These are phyloP conservation scores for Colletotrichum horii DNA, from an alignment of 2,329 filamentous ascomycete species.

Conservation along the genomic window DNA sequence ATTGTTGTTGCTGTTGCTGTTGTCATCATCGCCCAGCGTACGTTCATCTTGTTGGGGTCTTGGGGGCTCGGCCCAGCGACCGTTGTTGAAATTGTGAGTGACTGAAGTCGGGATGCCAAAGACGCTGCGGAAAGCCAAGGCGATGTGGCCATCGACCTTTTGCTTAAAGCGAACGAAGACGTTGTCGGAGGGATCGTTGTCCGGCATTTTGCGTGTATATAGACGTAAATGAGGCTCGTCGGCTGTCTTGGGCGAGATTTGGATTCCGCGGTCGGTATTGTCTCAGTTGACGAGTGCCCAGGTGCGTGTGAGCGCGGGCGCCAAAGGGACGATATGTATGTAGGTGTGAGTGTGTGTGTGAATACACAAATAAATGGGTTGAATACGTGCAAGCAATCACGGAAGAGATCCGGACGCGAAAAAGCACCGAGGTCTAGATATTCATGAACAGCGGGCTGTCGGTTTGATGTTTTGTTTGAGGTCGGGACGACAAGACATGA, in stretches of 20 bases:
- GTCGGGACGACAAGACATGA: not conserved
- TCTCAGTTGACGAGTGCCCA: constrained; percentile 17
- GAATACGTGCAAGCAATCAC: constrained; percentile 2
- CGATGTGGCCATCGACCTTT: constrained; percentile 42
- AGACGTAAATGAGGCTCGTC: not conserved
- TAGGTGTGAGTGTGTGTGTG: not conserved
- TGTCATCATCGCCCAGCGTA: not conserved
- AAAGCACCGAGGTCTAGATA: not conserved
- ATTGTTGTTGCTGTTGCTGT: not conserved
- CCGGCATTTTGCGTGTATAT: constrained; percentile 9
- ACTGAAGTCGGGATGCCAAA: constrained; percentile 30
- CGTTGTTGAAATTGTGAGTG: constrained; percentile 27
- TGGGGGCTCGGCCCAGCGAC: constrained; percentile 11
- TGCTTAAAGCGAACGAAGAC: constrained; percentile 47
- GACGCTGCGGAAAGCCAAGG: constrained; percentile 28
- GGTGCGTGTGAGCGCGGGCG: not conserved
- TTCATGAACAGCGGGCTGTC: not conserved
- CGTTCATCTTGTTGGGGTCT: not conserved
- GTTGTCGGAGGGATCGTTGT: constrained; percentile 27
- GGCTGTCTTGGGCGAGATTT: not conserved
- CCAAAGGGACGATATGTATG: not conserved
- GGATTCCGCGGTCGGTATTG: not conserved
- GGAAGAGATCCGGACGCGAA: constrained; percentile 11
- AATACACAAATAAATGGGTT: not conserved
- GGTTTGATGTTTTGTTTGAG: not conserved